Evolutionary conservation across 2,329 filamentous ascomycete species (phyloP), one percentile per base, ranked within the genome.

Genomic region (Arthrobotrys sinensis): DNA sequence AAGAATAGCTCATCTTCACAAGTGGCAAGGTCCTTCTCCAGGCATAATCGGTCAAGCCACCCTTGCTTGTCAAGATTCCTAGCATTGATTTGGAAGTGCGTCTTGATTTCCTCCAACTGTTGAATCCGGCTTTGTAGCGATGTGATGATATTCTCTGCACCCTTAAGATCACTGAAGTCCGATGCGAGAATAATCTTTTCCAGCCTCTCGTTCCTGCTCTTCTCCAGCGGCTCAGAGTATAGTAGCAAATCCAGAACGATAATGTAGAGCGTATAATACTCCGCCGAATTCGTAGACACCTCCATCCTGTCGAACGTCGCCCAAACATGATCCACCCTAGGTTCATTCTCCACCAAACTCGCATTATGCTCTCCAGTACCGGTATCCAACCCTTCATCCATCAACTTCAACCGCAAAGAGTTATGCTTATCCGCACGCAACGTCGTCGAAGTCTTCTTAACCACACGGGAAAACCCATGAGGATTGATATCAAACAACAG

Each of bases 111-210:
- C 83, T 97, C 93, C 21, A 99, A 88, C 83, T 97, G 94, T 63
- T 93, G 90, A 81, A 99, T 97, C 7, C 96, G 91, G 82, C 96
- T 92, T 84, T 99, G 96, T 28, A 99, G 88, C 82, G 91, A 92
- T 83, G 92, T 91, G 34, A 99, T 94, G 90, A 97, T 95, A 83
- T 95, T 93, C 0, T 96, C 96, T 2, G 95, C 93, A 63, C 96
- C 96, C 72, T 93, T 91, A 50, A 99, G 88, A 83, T 99, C 96
- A 84, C 95, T 99, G 83, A 99, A 99, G 85, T 99, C 96, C 0
- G 96, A 98, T 0, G 95, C 96, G 60, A 99, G 89, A 90, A 99
- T 97, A 81, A 99, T 99, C 87, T 97, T 98, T 84, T 99, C 96
- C 14, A 99, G 87, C 40, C 93, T 90, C 85, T 99, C 96, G 82